Conservation (phyloP, 306 rosid species). For the Cicer bijugum region DNA sequence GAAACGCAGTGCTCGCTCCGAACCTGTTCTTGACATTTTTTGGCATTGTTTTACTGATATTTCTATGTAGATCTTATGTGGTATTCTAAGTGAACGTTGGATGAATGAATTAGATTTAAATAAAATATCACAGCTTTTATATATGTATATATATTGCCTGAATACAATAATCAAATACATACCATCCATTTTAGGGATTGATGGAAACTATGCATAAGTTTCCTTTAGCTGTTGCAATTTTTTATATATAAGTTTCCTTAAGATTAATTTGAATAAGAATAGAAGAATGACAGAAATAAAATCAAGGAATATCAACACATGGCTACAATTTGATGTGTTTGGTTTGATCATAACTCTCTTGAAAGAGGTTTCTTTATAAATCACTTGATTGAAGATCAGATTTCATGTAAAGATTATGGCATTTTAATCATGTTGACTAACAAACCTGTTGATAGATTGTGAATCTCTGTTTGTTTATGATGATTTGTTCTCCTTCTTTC, state of each 20-base stretch:
- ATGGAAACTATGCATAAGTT: not conserved
- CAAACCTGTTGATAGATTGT: not conserved
- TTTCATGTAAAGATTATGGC: not conserved
- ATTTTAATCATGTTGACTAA: not conserved
- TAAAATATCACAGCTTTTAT: no score
- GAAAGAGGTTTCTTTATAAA: not conserved
- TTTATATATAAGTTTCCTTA: not conserved
- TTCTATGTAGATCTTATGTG: not conserved
- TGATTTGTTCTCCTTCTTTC: not conserved
- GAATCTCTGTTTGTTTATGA: constrained; percentile 13
- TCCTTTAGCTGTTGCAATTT: no score
- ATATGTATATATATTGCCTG: not conserved
- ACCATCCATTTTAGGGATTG: not conserved
- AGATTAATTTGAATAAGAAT: not conserved
- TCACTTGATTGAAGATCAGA: not conserved
- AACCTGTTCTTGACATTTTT: not conserved
- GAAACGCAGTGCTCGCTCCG: not conserved
- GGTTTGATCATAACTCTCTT: not conserved
- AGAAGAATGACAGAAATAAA: not conserved
- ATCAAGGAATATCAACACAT: not conserved
- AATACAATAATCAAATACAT: not conserved
- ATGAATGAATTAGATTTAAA: constrained; percentile 8
- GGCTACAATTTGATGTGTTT: constrained; percentile 6
- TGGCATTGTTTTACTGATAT: not conserved
- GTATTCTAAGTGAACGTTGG: constrained; percentile 17